Percentiles rank a stretch among this genome's conserved stretches.
phyloP scores from a whole-genome alignment of 495 filamentous ascomycete species.

The Penicillium silybi region DNA sequence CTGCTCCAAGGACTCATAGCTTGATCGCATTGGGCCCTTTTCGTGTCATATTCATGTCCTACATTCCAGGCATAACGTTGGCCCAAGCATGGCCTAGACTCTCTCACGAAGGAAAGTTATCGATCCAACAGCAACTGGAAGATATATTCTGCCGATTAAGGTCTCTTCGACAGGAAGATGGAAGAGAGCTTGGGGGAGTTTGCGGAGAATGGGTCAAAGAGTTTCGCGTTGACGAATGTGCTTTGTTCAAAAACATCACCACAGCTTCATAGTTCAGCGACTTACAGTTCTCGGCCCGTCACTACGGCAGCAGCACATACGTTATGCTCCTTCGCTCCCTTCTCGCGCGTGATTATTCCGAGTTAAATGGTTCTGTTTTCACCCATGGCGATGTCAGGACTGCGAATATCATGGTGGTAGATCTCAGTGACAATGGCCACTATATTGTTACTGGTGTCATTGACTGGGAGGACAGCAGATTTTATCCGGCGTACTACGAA shows the following conservation, averaged over 20 bases:
- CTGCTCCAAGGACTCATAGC: slow-evolving; percentile 30
- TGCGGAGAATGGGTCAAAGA: slow-evolving; percentile 33
- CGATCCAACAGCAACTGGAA: slow-evolving; percentile 31
- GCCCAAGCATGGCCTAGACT: slow-evolving; percentile 25
- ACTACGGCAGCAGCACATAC: slow-evolving; percentile 23
- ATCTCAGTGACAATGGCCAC: slow-evolving; percentile 15
- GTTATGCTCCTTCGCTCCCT: slow-evolving; percentile 27
- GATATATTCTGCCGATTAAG: slow-evolving; percentile 27
- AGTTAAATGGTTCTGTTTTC: slow-evolving; percentile 24
- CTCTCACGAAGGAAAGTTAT: slow-evolving; percentile 23
- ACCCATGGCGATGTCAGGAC: slow-evolving; percentile 37
- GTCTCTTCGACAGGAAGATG: slow-evolving; percentile 16
- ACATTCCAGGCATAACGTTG: slow-evolving; percentile 26
- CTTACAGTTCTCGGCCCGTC: slow-evolving; percentile 29
- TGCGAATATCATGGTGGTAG: slow-evolving; percentile 38
- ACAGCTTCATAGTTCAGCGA: slow-evolving; percentile 25
- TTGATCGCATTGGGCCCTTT: slow-evolving; percentile 21
- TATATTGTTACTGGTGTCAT: slow-evolving; percentile 30
- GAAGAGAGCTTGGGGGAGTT: slow-evolving; percentile 24
- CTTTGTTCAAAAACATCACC: slow-evolving; percentile 25
- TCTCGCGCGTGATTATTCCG: slow-evolving; percentile 10
- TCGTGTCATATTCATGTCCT: slow-evolving; percentile 31
- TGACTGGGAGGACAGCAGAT: slow-evolving; percentile 35
- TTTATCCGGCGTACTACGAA: slow-evolving; percentile 33
- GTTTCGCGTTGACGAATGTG: slow-evolving; percentile 13